Evolutionary conservation across 257 asterid genomes (phyloP).

Genomic region (Solanum habrochaites): DNA sequence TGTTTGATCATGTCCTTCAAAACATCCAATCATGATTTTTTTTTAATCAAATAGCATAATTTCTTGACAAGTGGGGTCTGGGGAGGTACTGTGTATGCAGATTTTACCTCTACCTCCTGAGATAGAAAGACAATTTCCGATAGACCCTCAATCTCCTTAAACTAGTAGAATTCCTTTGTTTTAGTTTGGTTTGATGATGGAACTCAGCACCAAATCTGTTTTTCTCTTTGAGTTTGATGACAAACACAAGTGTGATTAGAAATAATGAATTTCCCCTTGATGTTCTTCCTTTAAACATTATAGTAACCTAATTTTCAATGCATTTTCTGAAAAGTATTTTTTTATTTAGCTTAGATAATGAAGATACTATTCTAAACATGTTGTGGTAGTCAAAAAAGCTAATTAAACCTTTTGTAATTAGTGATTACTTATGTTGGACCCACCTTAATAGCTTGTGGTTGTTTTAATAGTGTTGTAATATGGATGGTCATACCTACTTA

Average conservation of each 20-base stretch:
- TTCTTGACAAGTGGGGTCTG: background rate
- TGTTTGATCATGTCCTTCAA: background rate
- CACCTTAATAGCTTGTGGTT: background rate
- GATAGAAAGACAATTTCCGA: background rate
- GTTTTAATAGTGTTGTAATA: background rate
- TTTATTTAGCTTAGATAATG: background rate
- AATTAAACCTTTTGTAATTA: background rate
- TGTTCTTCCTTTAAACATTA: background rate
- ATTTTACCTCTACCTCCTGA: background rate
- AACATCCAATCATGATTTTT: background rate
- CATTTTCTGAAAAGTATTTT: background rate
- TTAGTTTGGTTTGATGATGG: background rate
- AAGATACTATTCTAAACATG: background rate
- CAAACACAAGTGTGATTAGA: background rate
- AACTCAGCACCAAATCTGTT: background rate
- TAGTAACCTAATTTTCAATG: background rate
- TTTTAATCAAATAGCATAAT: background rate
- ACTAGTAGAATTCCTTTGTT: background rate
- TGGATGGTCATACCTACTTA: background rate
- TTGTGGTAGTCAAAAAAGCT: background rate
- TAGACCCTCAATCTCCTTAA: background rate
- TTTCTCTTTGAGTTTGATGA: background rate
- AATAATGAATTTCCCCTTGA: background rate
- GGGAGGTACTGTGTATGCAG: background rate
- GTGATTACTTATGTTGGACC: background rate